Percentiles rank a stretch among this genome's conserved stretches.
These are phyloP conservation scores for Entomortierella lignicola DNA, from an alignment of 192 early-diverging fungal genomes.

Conservation along the genomic window DNA sequence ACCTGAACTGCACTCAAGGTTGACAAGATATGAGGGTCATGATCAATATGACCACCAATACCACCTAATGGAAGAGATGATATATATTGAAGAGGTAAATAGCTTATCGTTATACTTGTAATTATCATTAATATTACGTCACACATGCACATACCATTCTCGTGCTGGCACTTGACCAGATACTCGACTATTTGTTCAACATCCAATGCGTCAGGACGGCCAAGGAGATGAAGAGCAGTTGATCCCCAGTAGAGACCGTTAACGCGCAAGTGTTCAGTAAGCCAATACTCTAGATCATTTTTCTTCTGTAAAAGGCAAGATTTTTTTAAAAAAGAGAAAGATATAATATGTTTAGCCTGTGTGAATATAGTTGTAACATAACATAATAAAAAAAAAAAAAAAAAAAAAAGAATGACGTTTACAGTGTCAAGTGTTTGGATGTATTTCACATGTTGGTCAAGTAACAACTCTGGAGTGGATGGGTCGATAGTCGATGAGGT, in stretches of 20 bases:
- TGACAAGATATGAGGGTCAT: conserved; percentile 92
- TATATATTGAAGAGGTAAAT: neutral
- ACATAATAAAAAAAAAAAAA: too few species aligned
- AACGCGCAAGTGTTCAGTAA: conserved; percentile 89
- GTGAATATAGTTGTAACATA: too few species aligned
- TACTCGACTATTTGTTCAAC: conserved; percentile 82
- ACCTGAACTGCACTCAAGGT: conserved; percentile 94
- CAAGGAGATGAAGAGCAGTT: conserved; percentile 82
- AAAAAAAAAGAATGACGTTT: conserved; percentile 14
- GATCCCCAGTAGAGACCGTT: conserved; percentile 97
- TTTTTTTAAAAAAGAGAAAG: too few species aligned
- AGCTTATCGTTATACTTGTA: neutral
- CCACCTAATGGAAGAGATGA: conserved; percentile 68
- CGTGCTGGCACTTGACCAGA: conserved; percentile 80
- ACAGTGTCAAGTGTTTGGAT: conserved; percentile 75
- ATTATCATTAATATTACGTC: conserved; percentile 16
- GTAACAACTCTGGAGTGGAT: conserved; percentile 50
- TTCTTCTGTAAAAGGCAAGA: conserved; percentile 66
- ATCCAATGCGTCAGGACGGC: conserved; percentile 71
- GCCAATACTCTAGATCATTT: conserved; percentile 93
- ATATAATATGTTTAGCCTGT: too few species aligned
- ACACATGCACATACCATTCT: conserved; percentile 68
- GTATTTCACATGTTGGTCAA: conserved; percentile 78
- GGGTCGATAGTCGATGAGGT: neutral
- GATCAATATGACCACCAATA: conserved; percentile 87